These are phyloP conservation scores for Amylostereum chailletii DNA, from an alignment of 1,284 basidiomycete genomes.

Conservation along the genomic window DNA sequence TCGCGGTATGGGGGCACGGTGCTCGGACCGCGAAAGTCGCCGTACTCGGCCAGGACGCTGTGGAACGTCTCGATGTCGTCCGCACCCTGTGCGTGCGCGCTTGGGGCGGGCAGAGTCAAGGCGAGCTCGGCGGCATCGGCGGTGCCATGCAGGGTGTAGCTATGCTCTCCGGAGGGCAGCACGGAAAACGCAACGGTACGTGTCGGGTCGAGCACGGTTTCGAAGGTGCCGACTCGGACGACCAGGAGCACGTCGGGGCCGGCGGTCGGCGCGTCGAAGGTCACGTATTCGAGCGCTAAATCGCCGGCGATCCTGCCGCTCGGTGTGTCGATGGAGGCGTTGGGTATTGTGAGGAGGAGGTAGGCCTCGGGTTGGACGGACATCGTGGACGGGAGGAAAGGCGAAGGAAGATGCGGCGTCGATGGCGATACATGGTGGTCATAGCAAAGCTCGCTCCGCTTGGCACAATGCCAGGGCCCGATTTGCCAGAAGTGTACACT, in stretches of 20 bases:
- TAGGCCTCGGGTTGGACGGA: slow-evolving; percentile 31
- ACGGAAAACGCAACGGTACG: slow-evolving; percentile 30
- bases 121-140: slow-evolving; percentile 28
- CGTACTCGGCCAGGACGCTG: slow-evolving; percentile 62
- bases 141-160: slow-evolving; percentile 32
- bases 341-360: slow-evolving; percentile 41
- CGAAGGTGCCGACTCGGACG: slow-evolving; percentile 48
- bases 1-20: background rate
- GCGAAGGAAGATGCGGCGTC: too few species aligned
- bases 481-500: too few species aligned
- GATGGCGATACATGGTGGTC: too few species aligned
- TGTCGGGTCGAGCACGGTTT: slow-evolving; percentile 50
- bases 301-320: slow-evolving; percentile 28
- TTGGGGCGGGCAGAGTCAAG: slow-evolving; percentile 25
- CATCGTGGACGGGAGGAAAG: too few species aligned
- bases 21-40: slow-evolving; percentile 25
- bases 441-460: too few species aligned
- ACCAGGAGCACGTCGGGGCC: slow-evolving; percentile 52
- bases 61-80: slow-evolving; percentile 69
- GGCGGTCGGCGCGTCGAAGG: slow-evolving; percentile 23
- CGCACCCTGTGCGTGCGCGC: slow-evolving; percentile 24
- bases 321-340: slow-evolving; percentile 31
- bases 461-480: too few species aligned
- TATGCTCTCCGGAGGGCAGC: slow-evolving; percentile 26
- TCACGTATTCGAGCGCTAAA: slow-evolving; percentile 49